Conservation (phyloP, 257 asterid genomes). For the Penstemon newberryi region DNA sequence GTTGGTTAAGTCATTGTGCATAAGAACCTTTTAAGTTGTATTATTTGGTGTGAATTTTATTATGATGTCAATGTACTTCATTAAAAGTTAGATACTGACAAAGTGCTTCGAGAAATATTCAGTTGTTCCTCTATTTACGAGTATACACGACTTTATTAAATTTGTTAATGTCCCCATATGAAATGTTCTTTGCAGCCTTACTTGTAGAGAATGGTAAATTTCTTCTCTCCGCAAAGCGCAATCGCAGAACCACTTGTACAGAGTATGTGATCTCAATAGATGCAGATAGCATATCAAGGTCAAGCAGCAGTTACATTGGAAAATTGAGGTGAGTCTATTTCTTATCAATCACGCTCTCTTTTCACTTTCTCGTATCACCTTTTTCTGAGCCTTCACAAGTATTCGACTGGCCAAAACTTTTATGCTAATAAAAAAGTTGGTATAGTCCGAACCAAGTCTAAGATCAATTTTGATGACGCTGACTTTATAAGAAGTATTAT, state of each 20-base stretch:
- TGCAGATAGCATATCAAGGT: slow-evolving; percentile 74
- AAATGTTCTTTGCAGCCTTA: slow-evolving; percentile 51
- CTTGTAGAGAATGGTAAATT: slow-evolving; percentile 87
- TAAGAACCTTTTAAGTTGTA: no score
- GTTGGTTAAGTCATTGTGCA: no score
- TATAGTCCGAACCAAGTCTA: no score
- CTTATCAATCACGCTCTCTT: not conserved
- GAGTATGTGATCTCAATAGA: slow-evolving; percentile 82
- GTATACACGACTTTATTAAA: no score
- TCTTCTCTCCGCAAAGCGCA: slow-evolving; percentile 85
- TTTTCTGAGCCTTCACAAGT: not conserved
- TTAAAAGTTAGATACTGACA: no score
- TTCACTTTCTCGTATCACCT: not conserved
- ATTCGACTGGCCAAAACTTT: slow-evolving; percentile 11
- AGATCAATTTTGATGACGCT: no score
- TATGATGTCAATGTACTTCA: no score
- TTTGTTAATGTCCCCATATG: not conserved
- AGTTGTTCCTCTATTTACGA: no score
- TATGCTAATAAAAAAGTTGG: not conserved
- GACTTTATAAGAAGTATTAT: no score
- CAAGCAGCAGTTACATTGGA: slow-evolving; percentile 68
- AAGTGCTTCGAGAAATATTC: no score
- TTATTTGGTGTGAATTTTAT: no score
- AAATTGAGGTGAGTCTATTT: slow-evolving; percentile 62
- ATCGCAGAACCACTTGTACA: slow-evolving; percentile 71